Evolutionary conservation across 805 yeast genomes (phyloP).

Genomic region (Teunomyces barrocoloradensis): DNA sequence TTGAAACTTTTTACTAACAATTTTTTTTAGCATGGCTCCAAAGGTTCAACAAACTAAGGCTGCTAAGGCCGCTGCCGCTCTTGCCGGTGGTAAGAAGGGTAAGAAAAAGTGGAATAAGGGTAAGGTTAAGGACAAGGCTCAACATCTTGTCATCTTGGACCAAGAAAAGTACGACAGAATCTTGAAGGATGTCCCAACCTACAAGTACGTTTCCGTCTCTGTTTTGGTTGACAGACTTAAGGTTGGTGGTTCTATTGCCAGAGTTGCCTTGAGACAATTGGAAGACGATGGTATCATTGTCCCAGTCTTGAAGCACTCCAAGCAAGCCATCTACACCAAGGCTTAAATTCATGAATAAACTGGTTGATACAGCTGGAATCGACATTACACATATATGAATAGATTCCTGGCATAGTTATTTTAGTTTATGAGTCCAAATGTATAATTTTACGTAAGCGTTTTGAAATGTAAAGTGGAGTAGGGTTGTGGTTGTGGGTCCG

Average conservation of each 20-base stretch:
- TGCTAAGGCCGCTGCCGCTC: constrained; percentile 99
- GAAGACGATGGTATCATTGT: constrained; percentile 93
- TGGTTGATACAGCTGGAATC: constrained; percentile 2
- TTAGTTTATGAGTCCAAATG: constrained; percentile 4
- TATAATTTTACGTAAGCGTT: constrained; percentile 2
- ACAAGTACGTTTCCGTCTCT: constrained; percentile 96
- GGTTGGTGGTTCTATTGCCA: constrained; percentile 98
- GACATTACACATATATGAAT: not conserved
- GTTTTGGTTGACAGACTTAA: constrained; percentile 98
- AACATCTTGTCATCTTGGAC: constrained; percentile 94
- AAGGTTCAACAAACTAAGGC: constrained; percentile 98
- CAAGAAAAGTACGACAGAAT: constrained; percentile 99
- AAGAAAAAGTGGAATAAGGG: constrained; percentile 99
- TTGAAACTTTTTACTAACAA: not conserved
- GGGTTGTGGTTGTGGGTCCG: not conserved
- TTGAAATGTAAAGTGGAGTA: not conserved
- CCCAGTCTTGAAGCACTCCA: constrained; percentile 92
- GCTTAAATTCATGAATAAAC: constrained; percentile 35
- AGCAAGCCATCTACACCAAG: constrained; percentile 93
- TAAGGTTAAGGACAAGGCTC: constrained; percentile 99
- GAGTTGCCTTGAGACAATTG: constrained; percentile 95
- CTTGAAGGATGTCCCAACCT: constrained; percentile 98
- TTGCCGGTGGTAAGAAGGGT: constrained; percentile 99
- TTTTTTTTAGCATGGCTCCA: constrained; percentile 80
- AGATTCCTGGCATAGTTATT: not conserved